Base-by-base conservation (phyloP, 805 yeast genomes). In the Lipomyces spencermartinsiae region DNA sequence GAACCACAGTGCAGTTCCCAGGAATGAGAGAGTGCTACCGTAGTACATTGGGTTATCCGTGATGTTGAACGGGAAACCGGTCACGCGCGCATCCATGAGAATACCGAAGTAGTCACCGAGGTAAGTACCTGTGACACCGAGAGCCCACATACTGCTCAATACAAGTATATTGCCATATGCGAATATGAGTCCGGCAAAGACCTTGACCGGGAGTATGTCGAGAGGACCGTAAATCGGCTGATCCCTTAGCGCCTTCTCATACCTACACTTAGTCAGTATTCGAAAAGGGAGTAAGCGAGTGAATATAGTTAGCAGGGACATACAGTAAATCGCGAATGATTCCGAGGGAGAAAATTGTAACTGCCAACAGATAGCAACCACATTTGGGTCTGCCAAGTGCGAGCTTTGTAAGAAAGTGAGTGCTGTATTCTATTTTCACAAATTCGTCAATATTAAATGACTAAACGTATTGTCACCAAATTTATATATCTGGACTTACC, bases 41-140 rank as follows among this genome's bases (percentile, higher is more conserved):
- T 90, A 89, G 80, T 95, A 95, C 99, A 95, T 95, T 72, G 99
- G 99, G 79, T 95, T 94, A 76, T 92, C 89, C 71, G 89, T 85
- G 65, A 93, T 87, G 75, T 89, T 93, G 85, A 95, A 95, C 16
- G 99, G 99, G 85, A 95, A 95, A 0, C 90, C 88, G 19, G 94
- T 89, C 68, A 95, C 97, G 76, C 97, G 86, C 71, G 91, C 86
- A 70, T 89, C 88, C 95, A 94, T 95, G 74, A 95, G 84, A 75
- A 95, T 93, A 1, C 98, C 98, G 80, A 95, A 95, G 81, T 95
- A 96, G 79, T 95, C 99, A 56, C 99, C 99, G n/a, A 95, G 81
- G 76, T 95, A 95, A 10, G 99, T 95, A 31, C 99, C 99, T 14
- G 97, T 94, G 69, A 95, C 87, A 31, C 99, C 99, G 72, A 95